Conservation (phyloP, 2,329 filamentous ascomycete genomes). For the Diaporthe sp. region DNA sequence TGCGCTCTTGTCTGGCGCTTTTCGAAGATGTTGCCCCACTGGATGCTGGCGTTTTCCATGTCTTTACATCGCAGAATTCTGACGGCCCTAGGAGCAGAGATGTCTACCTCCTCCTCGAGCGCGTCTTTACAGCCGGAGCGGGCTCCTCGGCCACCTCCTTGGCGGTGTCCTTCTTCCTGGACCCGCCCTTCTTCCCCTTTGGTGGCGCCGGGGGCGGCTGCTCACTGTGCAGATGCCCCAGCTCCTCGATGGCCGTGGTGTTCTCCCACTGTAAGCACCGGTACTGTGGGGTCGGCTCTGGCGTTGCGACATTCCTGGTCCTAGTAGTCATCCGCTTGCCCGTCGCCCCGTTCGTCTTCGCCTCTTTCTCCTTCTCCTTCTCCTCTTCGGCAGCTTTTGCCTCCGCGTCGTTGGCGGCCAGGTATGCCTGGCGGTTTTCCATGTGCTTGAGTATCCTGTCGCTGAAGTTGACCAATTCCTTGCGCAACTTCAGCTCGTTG, state of each 20-base stretch:
- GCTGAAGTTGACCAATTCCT: slow-evolving; percentile 83
- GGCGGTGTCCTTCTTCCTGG: slow-evolving; percentile 60
- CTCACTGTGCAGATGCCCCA: slow-evolving; percentile 70
- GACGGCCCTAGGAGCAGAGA: neutral
- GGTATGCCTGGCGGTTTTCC: slow-evolving; percentile 81
- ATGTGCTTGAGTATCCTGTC: slow-evolving; percentile 84
- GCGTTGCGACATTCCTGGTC: slow-evolving; percentile 59
- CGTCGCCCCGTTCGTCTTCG: slow-evolving; percentile 31
- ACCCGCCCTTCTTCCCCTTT: slow-evolving; percentile 60
- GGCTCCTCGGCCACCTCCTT: slow-evolving; percentile 38
- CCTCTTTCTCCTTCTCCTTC: slow-evolving; percentile 52
- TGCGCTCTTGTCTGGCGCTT: neutral
- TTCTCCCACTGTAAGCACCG: slow-evolving; percentile 69
- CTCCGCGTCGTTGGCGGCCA: slow-evolving; percentile 61
- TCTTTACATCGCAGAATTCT: neutral
- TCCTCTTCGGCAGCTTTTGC: slow-evolving; percentile 51
- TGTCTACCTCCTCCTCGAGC: slow-evolving; percentile 33
- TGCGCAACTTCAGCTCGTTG: slow-evolving; percentile 88
- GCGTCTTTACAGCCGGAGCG: slow-evolving; percentile 35
- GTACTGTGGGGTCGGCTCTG: slow-evolving; percentile 57
- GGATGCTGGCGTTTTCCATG: no score
- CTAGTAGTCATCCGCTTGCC: slow-evolving; percentile 62
- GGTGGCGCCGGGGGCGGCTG: slow-evolving; percentile 64
- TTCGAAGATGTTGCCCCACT: neutral
- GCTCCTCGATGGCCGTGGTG: slow-evolving; percentile 67